Conservation (phyloP, 2,329 filamentous ascomycete species). For the Ascochyta lentis region DNA sequence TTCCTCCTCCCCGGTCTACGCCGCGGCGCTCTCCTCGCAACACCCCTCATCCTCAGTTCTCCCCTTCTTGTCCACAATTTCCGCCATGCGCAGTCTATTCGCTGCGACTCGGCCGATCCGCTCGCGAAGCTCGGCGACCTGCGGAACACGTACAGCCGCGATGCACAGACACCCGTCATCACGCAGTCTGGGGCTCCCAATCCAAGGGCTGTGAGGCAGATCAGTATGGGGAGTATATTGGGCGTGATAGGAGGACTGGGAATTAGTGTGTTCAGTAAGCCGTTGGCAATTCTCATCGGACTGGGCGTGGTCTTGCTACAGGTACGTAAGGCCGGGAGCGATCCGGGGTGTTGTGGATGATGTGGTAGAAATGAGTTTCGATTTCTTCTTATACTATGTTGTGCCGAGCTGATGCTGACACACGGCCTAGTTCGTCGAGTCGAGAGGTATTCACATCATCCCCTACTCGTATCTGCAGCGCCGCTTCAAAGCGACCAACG, state of each 20-base stretch:
- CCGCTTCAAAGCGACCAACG: constrained; percentile 58
- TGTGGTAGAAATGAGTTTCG: background rate
- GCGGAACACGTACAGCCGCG: constrained; percentile 43
- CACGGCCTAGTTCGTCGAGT: constrained; percentile 55
- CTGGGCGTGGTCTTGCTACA: constrained; percentile 68
- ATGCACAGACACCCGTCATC: constrained; percentile 50
- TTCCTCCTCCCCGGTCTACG: constrained; percentile 50
- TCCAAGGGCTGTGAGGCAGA: constrained; percentile 51
- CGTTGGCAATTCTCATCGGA: constrained; percentile 71
- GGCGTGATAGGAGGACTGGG: constrained; percentile 62
- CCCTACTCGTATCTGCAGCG: constrained; percentile 58
- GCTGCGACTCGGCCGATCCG: constrained; percentile 46
- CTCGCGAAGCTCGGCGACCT: constrained; percentile 49
- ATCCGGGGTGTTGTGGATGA: background rate
- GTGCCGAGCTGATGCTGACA: constrained; percentile 24
- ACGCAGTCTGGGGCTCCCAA: constrained; percentile 51
- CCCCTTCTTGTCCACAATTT: constrained; percentile 41
- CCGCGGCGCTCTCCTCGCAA: constrained; percentile 45
- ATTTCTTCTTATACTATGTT: background rate
- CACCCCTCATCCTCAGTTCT: constrained; percentile 45
- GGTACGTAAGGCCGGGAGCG: constrained; percentile 51
- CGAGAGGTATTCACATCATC: constrained; percentile 59
- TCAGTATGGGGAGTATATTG: constrained; percentile 56
- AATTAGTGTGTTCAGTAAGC: constrained; percentile 73
- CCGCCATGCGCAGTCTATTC: constrained; percentile 37